A percentile compares a stretch with the other conserved stretches of the same genome.
Conservation (phyloP, 2,329 filamentous ascomycete genomes). For the Albifimbria verrucaria region DNA sequence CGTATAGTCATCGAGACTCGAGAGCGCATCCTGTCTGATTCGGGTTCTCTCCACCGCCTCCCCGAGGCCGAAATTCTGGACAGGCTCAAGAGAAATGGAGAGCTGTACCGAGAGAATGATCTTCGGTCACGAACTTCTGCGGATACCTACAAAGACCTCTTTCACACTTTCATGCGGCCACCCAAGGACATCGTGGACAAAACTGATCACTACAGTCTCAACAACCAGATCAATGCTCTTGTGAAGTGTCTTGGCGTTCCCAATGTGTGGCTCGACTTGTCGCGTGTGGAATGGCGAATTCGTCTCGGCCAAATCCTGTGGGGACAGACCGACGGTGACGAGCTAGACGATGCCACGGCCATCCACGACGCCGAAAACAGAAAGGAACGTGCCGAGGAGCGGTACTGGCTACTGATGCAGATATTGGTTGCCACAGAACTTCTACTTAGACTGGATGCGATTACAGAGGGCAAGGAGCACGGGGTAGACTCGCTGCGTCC, state of each 20-base stretch:
- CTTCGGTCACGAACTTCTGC: conserved; percentile 47
- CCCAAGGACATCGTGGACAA: conserved; percentile 53
- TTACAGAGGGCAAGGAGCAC: conserved; percentile 58
- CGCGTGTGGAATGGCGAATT: conserved; percentile 71
- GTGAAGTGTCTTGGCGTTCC: conserved; percentile 62
- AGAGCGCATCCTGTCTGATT: conserved; percentile 50
- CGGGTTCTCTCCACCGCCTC: conserved; percentile 52
- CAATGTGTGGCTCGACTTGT: conserved; percentile 73
- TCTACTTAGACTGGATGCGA: conserved; percentile 60
- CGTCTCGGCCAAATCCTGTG: conserved; percentile 70
- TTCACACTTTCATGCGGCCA: conserved; percentile 56
- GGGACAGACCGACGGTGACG: conserved; percentile 52
- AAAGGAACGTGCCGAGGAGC: conserved; percentile 56
- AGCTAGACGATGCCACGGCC: conserved; percentile 49
- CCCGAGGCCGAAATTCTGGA: conserved; percentile 58
- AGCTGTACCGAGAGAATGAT: conserved; percentile 52
- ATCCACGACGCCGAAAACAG: conserved; percentile 45
- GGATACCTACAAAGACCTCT: conserved; percentile 61
- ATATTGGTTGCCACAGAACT: conserved; percentile 63
- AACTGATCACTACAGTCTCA: conserved; percentile 58
- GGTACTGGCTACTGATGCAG: conserved; percentile 65
- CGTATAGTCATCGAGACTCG: conserved; percentile 55
- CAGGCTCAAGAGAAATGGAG: conserved; percentile 53
- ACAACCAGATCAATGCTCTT: conserved; percentile 67
- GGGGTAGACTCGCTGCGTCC: conserved; percentile 49